These are phyloP conservation scores for Botrytis paeoniae DNA, from an alignment of 2,329 filamentous ascomycete genomes.

Conservation along the genomic window DNA sequence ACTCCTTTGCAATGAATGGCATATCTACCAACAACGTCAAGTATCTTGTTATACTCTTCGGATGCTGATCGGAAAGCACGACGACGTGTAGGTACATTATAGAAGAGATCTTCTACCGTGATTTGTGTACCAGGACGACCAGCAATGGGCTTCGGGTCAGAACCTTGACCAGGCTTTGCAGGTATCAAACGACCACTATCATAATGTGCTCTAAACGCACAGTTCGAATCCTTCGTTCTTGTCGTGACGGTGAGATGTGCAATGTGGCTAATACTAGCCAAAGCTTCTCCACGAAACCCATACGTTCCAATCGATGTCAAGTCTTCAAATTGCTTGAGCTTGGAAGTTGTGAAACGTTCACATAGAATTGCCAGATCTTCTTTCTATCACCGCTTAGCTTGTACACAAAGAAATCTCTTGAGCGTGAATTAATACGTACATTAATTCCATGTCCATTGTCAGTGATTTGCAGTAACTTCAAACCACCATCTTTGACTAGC, in stretches of 20 bases:
- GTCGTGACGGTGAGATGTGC: constrained; percentile 94
- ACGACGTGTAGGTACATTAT: constrained; percentile 86
- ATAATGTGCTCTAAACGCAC: constrained; percentile 89
- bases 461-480: constrained; percentile 94
- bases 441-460: constrained; percentile 97
- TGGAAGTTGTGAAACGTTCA: constrained; percentile 95
- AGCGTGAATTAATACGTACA: constrained; percentile 48
- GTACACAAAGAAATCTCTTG: not conserved
- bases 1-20: constrained; percentile 90
- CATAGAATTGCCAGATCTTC: constrained; percentile 90
- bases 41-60: constrained; percentile 96
- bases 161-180: constrained; percentile 80
- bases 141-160: constrained; percentile 83
- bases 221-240: constrained; percentile 80
- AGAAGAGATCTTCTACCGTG: constrained; percentile 94
- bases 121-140: constrained; percentile 91
- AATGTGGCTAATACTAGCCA: constrained; percentile 98
- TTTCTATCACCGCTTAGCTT: constrained; percentile 52
- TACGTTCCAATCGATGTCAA: constrained; percentile 87
- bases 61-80: constrained; percentile 86
- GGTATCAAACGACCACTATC: constrained; percentile 77
- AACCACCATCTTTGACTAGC: constrained; percentile 86
- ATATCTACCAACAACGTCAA: constrained; percentile 91
- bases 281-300: constrained; percentile 93
- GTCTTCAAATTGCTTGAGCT: constrained; percentile 91